Evolutionary conservation across 352 stramenopile species (phyloP), one percentile per base, ranked within the genome.

Genomic region (Bremia lactucae): DNA sequence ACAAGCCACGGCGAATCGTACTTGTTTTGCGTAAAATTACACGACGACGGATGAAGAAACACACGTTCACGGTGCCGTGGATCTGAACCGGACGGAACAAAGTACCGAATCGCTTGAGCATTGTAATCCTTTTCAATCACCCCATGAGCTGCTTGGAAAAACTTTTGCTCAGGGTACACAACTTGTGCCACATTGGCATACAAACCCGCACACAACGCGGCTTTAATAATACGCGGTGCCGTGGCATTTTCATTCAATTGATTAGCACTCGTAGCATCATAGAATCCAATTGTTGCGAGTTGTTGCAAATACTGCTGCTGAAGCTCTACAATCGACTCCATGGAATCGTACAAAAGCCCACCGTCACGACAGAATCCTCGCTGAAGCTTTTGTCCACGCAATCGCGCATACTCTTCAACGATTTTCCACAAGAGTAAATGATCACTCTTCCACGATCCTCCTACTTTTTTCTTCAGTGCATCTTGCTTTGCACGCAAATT

Each of bases 1-100:
- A 98, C 64, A 23, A 98, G 56, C 89, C 93, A 98, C 23, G 94
- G 95, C 54, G 86, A 97, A 47, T 92, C 88, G 58, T 96, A 98
- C 48, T 89, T 75, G 21, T 84, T 82, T 43, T 97, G 72, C 6
- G 52, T 55, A 44, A 92, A 87, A 50, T 96, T 97, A 43, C 72
- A 76, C 20, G 90, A 98, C 18, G 81, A 94, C 19, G 96, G 95
- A 52, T 99, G 96, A 15, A 98, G 67, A 57, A 98, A 99, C 13
- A 98, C 95, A 31, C 94, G 80, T 60, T 97, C 93, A 18, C 46
- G 33, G 16, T 55, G 34, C 14, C 39, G 31, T 16, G 38, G 29
- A 31, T 40, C 39, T 6, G 24, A 41, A 9, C 46, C 36, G 13
- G 50, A 59, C 18, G 67, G 79, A 36, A 96, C 84, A 58, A 96